A percentile compares a stretch with the other conserved stretches of the same genome.
These are phyloP conservation scores for Leishmania lainsoni DNA, from an alignment of 208 protist genomes.

Conservation along the genomic window DNA sequence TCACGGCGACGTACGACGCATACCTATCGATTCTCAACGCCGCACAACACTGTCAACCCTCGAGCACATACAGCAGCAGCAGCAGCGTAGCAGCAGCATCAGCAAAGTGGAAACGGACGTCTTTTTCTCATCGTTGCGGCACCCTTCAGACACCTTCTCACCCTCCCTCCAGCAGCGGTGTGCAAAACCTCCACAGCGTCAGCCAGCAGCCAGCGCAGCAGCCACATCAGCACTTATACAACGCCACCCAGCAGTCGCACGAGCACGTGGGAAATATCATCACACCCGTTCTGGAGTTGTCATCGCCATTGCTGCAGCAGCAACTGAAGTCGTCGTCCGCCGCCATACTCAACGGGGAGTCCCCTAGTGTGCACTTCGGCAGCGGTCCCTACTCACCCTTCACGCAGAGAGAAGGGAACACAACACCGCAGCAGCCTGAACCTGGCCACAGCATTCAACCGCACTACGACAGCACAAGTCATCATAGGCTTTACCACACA, in stretches of 20 bases:
- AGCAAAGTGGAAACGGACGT: background rate
- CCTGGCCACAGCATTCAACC: background rate
- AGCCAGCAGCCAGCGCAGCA: background rate
- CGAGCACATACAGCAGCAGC: background rate
- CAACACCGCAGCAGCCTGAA: background rate
- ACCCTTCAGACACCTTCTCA: background rate
- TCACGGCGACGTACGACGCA: background rate
- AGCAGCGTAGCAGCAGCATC: background rate
- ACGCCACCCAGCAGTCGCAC: background rate
- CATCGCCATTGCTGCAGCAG: background rate
- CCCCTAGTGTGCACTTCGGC: background rate
- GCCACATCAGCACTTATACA: background rate
- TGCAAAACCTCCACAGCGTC: background rate
- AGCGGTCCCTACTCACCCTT: background rate
- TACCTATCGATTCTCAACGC: background rate
- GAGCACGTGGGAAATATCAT: background rate
- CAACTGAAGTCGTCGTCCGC: background rate
- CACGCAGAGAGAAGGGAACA: background rate
- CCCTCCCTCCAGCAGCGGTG: background rate
- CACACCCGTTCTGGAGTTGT: background rate
- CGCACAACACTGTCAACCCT: background rate
- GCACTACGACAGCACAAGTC: conserved; percentile 1
- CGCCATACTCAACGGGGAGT: background rate
- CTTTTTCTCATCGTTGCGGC: background rate
- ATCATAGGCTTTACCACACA: background rate